Evolutionary conservation across 2,329 filamentous ascomycete species (phyloP), one percentile per base, ranked within the genome.

Genomic region (Xylaria sp.): DNA sequence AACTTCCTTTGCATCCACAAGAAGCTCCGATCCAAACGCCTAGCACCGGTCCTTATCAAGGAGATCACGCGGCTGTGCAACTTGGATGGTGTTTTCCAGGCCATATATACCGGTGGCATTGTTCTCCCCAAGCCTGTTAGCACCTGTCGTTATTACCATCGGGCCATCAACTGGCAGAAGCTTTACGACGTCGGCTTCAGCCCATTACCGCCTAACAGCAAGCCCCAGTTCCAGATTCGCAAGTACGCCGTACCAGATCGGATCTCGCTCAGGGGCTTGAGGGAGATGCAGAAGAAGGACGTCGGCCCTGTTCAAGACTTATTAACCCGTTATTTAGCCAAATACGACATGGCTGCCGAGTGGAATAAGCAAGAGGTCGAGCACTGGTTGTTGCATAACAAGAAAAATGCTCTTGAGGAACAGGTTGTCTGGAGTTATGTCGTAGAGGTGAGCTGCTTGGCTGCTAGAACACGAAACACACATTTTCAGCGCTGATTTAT

Each of bases 1-100:
- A 99, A 99, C 78, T 99, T 97, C 76, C 87, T 99, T 62, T 96
- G 92, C 69, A 88, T 99, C 50, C 94, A 99, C 81, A 97, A 97
- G 81, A 97, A 97, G 76, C 85, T 99, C 26, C 90, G 94, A 46
- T 86, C 90, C 53, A 97, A 97, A 78, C 88, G 94, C 49, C 85
- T 99, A 40, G 87, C 94, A 0, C 94, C 94, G 0, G 89, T 97
- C 1, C 84, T 99, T 48, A 99, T 99, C 79, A 97, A 97, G 74
- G 94, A 99, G 72, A 91, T 99, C 65, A 99, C 94, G 4, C 88
- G 94, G 44, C 84, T 92, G 60, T 96, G 91, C 78, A 95, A 97
- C 73, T 76, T 92, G 44, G 81, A 89, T 60, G 90, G 88, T 52
- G 88, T 95, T 62, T 97, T 89, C 82, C 94, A 99, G 74, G 94